phyloP scores from a whole-genome alignment of 768 basidiomycete genomes.

The Mycena indigotica region DNA sequence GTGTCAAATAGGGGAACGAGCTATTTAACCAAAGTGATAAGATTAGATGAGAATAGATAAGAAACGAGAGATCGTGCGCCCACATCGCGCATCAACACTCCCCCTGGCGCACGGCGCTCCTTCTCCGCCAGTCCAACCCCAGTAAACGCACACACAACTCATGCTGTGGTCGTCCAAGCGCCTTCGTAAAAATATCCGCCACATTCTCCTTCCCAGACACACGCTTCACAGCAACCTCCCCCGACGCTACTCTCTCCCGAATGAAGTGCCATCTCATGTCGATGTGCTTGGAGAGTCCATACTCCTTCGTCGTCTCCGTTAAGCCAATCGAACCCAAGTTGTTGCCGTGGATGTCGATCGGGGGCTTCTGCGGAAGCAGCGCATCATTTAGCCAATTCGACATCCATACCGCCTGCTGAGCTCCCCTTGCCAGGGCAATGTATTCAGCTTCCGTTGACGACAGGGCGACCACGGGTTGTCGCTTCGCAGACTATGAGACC shows the following conservation, averaged over 20 bases:
- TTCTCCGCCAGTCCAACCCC: slow-evolving; percentile 7
- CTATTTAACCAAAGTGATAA: neutral
- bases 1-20: neutral
- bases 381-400: slow-evolving; percentile 23
- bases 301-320: slow-evolving; percentile 9
- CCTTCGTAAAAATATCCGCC: slow-evolving; percentile 37
- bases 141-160: neutral
- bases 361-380: neutral
- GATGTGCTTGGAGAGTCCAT: slow-evolving; percentile 18
- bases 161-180: slow-evolving; percentile 8
- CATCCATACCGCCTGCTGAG: slow-evolving; percentile 34
- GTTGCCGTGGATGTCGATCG: slow-evolving; percentile 21
- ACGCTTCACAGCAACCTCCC: neutral
- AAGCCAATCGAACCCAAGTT: slow-evolving; percentile 30
- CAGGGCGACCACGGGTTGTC: slow-evolving; percentile 33
- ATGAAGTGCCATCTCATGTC: slow-evolving; percentile 18
- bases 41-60: neutral
- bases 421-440: slow-evolving; percentile 31
- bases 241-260: slow-evolving; percentile 10
- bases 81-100: slow-evolving; percentile 13
- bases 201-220: slow-evolving; percentile 25
- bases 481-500: slow-evolving; percentile 33
- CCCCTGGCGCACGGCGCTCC: slow-evolving; percentile 8
- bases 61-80: neutral
- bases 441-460: slow-evolving; percentile 42